Conservation (phyloP, 73 alveolate genomes). For the Paramecium tetraurelia region DNA sequence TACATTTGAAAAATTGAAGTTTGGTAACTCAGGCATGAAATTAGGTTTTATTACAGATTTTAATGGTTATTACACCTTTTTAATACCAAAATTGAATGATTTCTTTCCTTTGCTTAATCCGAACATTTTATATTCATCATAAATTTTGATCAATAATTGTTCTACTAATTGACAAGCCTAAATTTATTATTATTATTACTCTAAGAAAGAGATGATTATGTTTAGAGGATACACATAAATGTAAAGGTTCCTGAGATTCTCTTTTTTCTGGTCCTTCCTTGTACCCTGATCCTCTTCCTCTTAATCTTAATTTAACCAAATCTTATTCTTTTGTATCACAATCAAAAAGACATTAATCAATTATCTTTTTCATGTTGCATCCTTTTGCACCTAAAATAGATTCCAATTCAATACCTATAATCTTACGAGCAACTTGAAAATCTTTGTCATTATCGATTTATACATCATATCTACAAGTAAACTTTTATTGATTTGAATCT, state of each 20-base stretch:
- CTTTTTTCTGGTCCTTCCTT: constrained; percentile 97
- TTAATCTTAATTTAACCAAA: constrained; percentile 87
- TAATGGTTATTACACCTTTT: background rate
- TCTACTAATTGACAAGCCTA: constrained; percentile 59
- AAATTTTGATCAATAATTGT: constrained; percentile 1
- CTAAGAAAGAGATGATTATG: constrained; percentile 69
- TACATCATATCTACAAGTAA: constrained; percentile 95
- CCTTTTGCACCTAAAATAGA: constrained; percentile 85
- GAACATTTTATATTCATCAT: constrained; percentile 34
- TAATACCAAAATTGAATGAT: background rate
- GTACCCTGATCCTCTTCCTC: constrained; percentile 98
- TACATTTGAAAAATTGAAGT: constrained; percentile 20
- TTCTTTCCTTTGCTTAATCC: constrained; percentile 11
- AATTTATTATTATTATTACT: background rate
- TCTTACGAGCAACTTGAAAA: constrained; percentile 95
- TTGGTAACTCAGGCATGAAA: constrained; percentile 37
- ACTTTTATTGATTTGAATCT: constrained; percentile 63
- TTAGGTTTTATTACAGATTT: background rate
- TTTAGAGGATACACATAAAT: constrained; percentile 93
- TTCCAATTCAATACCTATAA: constrained; percentile 57
- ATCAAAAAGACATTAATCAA: constrained; percentile 82
- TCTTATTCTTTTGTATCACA: constrained; percentile 69
- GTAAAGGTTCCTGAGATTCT: constrained; percentile 95
- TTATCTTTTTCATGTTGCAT: constrained; percentile 94
- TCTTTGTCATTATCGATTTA: constrained; percentile 96